Percentiles rank a stretch among this genome's conserved stretches.
Conservation (phyloP, 2,329 filamentous ascomycete species). For the Aspergillus ibericus region DNA sequence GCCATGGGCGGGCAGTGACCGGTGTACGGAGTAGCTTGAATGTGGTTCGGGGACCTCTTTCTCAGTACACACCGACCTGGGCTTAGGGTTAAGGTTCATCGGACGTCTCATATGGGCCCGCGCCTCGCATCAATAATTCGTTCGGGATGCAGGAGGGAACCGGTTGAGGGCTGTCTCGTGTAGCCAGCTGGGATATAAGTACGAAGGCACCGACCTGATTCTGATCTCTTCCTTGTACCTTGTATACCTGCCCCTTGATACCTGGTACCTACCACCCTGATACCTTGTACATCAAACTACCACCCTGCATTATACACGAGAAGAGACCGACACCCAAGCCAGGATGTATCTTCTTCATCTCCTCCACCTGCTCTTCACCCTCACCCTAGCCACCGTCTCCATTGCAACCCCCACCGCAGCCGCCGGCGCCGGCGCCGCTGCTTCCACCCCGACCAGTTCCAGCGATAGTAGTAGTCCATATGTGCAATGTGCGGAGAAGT, state of each 20-base stretch:
- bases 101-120: no score
- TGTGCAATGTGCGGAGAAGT: slow-evolving; percentile 14
- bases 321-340: not conserved
- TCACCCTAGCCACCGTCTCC: slow-evolving; percentile 2
- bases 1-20: slow-evolving; percentile 1
- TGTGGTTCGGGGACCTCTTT: not conserved
- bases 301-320: not conserved
- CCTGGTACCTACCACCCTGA: no score
- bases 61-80: no score
- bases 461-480: not conserved
- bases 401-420: not conserved
- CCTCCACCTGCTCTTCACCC: slow-evolving; percentile 5
- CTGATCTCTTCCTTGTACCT: no score
- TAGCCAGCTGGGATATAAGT: no score
- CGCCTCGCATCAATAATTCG: no score
- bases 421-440: not conserved
- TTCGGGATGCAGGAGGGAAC: no score
- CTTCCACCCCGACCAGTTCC: not conserved
- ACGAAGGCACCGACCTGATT: no score
- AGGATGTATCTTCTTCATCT: slow-evolving; percentile 5
- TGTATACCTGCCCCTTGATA: no score
- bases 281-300: no score
- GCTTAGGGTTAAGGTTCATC: no score
- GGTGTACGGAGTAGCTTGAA: not conserved
- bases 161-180: no score